Base-by-base conservation (phyloP, 2,329 filamentous ascomycete species). In the Xylariaceae sp. region DNA sequence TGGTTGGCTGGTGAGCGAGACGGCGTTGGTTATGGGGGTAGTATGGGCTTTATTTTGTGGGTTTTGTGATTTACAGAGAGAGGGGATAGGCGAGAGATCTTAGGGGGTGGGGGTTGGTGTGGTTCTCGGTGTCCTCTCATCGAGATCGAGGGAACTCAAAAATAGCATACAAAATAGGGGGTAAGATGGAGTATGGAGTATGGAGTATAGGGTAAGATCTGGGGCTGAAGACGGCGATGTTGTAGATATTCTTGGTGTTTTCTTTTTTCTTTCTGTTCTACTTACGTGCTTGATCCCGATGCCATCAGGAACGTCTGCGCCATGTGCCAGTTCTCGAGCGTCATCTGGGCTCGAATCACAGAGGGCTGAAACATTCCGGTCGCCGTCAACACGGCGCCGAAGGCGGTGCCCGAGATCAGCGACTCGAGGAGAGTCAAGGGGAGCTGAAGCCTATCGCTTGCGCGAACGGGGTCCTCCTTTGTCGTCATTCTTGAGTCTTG, bases 281-380 rank as follows among this genome's bases (percentile, higher is more conserved):
- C 83, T 70, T 77, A 87, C 82, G 82, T 80, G 73, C 83, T 87
- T 65, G 77, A 79, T 30, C 82, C 85, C 8, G 83, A 83, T 2
- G 85, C 87, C 1, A 82, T 78, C 3, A 88, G 72, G 66, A 89
- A 88, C 8, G 79, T 78, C 71, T 87, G 80, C 35, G 86, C 69
- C 86, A 89, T 88, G 69, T 86, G 84, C 72, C 82, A 88, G 68
- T 86, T 80, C 52, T 79, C 73, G 51, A 88, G 74, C 23, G 75
- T 77, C 73, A 89, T 79, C 73, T 89, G 87, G 7, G 77, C 73
- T 58, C 83, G 71, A 65, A 89, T 85, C 51, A 86, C 77, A 0
- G 78, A 74, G 0, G 86, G 86, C 44, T 80, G 75, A 66, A 82
- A 82, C 58, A 88, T 82, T 35, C 85, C 85, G 1, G 85, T 78